These are phyloP conservation scores for Leptodermis oblonga DNA, from an alignment of 257 asterid species.

Conservation along the genomic window DNA sequence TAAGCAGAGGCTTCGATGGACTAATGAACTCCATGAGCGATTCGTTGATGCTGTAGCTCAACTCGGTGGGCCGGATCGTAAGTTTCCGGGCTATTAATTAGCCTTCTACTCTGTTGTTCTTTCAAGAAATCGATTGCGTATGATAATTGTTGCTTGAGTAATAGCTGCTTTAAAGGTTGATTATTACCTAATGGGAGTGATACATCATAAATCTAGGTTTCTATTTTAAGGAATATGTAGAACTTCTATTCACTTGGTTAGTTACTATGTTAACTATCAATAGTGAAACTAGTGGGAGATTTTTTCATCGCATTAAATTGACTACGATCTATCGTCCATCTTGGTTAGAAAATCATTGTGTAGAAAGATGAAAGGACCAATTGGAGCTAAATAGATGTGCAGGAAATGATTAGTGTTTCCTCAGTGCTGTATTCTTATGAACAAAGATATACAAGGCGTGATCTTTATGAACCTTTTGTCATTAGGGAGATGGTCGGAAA, in stretches of 20 bases:
- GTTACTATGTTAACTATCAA: not conserved
- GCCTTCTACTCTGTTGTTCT: not conserved
- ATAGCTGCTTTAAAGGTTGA: not conserved
- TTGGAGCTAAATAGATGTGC: not conserved
- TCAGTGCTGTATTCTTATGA: not conserved
- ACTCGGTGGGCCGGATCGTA: conserved; percentile 98
- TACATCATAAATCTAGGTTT: not conserved
- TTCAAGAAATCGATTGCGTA: too few species aligned
- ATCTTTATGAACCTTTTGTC: not conserved
- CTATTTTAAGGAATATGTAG: not conserved
- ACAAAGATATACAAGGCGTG: not conserved
- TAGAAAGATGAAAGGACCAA: not conserved
- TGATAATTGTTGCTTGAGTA: not conserved
- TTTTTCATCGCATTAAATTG: not conserved
- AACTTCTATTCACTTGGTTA: not conserved
- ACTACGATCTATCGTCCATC: not conserved
- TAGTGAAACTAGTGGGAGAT: not conserved
- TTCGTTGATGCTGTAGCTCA: conserved; percentile 96
- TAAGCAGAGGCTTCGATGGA: conserved; percentile 96
- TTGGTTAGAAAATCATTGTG: too few species aligned
- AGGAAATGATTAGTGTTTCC: not conserved
- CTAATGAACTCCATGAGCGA: conserved; percentile 91
- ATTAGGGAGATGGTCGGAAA: not conserved
- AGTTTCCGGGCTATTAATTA: conserved; percentile 33
- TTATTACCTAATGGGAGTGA: not conserved